These are phyloP conservation scores for Penicillium glabrum DNA, from an alignment of 2,329 filamentous ascomycete species.

Conservation along the genomic window DNA sequence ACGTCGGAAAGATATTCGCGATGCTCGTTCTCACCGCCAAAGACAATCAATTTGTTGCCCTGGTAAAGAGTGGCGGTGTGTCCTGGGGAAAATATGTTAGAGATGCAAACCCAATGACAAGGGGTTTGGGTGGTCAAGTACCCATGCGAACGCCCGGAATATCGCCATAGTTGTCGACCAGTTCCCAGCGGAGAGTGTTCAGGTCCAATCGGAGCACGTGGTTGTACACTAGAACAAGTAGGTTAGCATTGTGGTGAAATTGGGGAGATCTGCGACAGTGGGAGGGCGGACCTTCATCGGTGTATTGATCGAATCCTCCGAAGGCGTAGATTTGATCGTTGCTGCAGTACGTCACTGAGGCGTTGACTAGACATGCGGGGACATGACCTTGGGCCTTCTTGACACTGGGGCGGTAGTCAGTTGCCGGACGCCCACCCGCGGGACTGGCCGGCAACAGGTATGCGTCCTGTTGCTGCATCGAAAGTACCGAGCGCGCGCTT, in stretches of 20 bases:
- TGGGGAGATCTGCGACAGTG: not conserved
- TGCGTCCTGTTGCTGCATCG: constrained; percentile 62
- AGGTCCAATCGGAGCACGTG: constrained; percentile 90
- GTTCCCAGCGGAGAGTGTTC: constrained; percentile 83
- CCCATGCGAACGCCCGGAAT: constrained; percentile 97
- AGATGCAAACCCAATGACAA: constrained; percentile 2
- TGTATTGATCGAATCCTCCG: constrained; percentile 97
- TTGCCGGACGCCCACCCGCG: constrained; percentile 61
- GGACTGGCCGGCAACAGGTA: constrained; percentile 91
- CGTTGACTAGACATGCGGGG: constrained; percentile 94
- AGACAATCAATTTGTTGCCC: constrained; percentile 92
- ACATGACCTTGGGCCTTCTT: constrained; percentile 75
- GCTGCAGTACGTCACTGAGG: constrained; percentile 96
- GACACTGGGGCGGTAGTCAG: constrained; percentile 82
- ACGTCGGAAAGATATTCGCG: constrained; percentile 92
- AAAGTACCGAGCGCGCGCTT: constrained; percentile 35
- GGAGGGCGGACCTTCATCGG: constrained; percentile 70
- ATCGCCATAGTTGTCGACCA: constrained; percentile 98
- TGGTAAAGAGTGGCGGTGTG: constrained; percentile 94
- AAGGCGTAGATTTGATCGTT: constrained; percentile 98
- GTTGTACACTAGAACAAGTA: constrained; percentile 70
- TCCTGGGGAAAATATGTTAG: constrained; percentile 50
- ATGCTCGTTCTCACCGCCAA: constrained; percentile 97
- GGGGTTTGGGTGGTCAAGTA: constrained; percentile 43
- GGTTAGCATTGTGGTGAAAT: not conserved